phyloP scores from a whole-genome alignment of 805 yeast genomes.

The Debaryomyces maramus region DNA sequence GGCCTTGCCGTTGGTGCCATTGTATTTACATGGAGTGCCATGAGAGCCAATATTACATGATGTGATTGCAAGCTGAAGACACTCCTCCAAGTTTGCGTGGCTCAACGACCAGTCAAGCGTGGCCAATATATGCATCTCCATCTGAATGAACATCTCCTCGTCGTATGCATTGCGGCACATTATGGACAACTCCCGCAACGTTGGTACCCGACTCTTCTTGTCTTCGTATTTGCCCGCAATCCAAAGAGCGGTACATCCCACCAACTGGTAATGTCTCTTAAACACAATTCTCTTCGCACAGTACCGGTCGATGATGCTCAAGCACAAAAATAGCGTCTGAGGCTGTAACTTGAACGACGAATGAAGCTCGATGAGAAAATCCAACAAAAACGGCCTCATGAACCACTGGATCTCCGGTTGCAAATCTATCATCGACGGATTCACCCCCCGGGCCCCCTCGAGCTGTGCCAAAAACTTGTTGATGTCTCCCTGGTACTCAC shows the following conservation, averaged over 20 bases:
- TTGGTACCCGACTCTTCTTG: conserved; percentile 58
- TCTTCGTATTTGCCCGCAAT: conserved; percentile 56
- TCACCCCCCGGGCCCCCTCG: conserved; percentile 45
- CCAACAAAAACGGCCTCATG: conserved; percentile 47
- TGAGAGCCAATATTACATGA: conserved; percentile 14
- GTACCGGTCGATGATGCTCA: conserved; percentile 47
- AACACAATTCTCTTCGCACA: conserved; percentile 48
- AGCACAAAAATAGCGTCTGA: conserved; percentile 42
- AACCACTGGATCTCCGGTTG: conserved; percentile 51
- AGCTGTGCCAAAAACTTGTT: conserved; percentile 37
- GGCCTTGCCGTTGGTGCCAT: conserved; percentile 10
- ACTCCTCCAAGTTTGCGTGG: conserved; percentile 53
- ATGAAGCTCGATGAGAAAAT: conserved; percentile 45
- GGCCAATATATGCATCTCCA: conserved; percentile 68
- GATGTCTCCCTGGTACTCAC: conserved; percentile 45
- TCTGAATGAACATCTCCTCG: conserved; percentile 50
- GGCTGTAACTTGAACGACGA: conserved; percentile 42
- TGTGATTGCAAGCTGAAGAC: conserved; percentile 43
- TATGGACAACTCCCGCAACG: conserved; percentile 50
- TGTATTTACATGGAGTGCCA: conserved; percentile 28
- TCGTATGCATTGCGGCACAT: conserved; percentile 63
- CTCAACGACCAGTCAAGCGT: conserved; percentile 56
- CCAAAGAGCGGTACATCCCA: conserved; percentile 49
- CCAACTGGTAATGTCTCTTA: conserved; percentile 48
- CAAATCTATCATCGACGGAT: conserved; percentile 50